Evolutionary conservation across 2,329 filamentous ascomycete species (phyloP).

Genomic region (Fusarium sp.): DNA sequence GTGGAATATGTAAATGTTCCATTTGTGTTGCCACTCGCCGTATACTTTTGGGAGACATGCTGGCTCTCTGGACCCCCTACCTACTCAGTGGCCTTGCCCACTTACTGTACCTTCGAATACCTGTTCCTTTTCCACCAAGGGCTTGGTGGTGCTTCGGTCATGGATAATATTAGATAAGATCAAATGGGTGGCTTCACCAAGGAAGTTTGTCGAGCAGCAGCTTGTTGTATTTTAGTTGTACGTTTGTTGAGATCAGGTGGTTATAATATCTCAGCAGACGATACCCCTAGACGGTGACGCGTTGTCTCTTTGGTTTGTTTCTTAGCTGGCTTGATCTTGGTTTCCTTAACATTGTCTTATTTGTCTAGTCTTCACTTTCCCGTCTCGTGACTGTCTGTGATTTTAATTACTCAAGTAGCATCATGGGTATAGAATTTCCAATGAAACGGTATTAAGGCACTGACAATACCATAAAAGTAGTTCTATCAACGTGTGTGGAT

Average conservation of each 20-base stretch:
- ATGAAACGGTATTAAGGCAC: not conserved
- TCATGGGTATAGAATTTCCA: not conserved
- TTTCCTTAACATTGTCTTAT: conserved; percentile 47
- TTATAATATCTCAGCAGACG: conserved; percentile 49
- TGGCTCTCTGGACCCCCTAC: conserved; percentile 13
- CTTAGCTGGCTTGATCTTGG: conserved; percentile 55
- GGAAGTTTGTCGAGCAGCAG: conserved; percentile 47
- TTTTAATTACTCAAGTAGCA: not conserved
- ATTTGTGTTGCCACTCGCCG: conserved; percentile 45
- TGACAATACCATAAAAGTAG: not conserved
- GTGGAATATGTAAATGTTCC: conserved; percentile 39
- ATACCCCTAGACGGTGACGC: conserved; percentile 47
- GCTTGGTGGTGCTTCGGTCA: conserved; percentile 48
- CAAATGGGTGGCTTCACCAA: conserved; percentile 47
- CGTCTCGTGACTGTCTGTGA: not conserved
- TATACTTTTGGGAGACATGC: conserved; percentile 45
- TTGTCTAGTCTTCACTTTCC: conserved; percentile 33
- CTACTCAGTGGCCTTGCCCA: conserved; percentile 40
- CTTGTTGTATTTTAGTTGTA: conserved; percentile 56
- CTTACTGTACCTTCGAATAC: conserved; percentile 46
- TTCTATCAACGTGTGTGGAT: not conserved
- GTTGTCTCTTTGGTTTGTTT: conserved; percentile 50
- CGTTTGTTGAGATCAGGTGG: conserved; percentile 49
- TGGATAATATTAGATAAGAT: conserved; percentile 50
- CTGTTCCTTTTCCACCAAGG: conserved; percentile 38